A percentile compares a stretch with the other conserved stretches of the same genome.
These are phyloP conservation scores for Dipodascopsis tothii DNA, from an alignment of 805 yeast species.

Conservation along the genomic window DNA sequence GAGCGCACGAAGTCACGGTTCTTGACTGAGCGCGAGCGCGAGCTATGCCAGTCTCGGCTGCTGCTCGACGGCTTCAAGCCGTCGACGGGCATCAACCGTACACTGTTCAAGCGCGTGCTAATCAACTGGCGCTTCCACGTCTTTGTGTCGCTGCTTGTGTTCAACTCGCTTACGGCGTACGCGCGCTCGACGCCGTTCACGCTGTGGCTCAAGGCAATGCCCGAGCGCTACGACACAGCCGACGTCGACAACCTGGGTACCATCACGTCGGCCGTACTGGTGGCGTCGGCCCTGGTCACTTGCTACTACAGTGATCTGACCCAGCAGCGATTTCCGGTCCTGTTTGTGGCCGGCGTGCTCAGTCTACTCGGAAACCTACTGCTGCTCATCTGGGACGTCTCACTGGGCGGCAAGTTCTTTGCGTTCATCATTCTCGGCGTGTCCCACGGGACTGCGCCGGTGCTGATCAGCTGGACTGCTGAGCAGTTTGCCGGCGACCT, in stretches of 20 bases:
- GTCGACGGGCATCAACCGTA: neutral
- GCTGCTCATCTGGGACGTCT: neutral
- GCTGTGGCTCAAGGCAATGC: neutral
- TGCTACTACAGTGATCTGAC: neutral
- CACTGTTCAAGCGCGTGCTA: neutral
- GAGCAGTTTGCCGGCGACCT: neutral
- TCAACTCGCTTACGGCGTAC: neutral
- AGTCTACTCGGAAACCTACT: slow-evolving; percentile 42
- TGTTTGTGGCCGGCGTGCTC: slow-evolving; percentile 30
- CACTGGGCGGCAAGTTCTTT: neutral
- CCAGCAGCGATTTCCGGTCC: neutral
- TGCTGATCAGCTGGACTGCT: neutral
- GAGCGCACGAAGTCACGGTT: slow-evolving; percentile 36
- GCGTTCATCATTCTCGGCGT: neutral
- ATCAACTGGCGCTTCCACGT: neutral
- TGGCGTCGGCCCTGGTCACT: neutral
- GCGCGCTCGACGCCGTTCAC: neutral
- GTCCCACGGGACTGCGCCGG: neutral
- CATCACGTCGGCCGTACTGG: neutral
- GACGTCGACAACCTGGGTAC: neutral
- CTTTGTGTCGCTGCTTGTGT: neutral
- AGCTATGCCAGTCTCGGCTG: neutral
- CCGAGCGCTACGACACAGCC: too few relatives aligned
- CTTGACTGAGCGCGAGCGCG: slow-evolving; percentile 9
- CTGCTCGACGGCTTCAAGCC: neutral